Percentiles rank a stretch among this genome's conserved stretches.
phyloP scores from a whole-genome alignment of 2,329 filamentous ascomycete species.

The Elsinoe necatrix region DNA sequence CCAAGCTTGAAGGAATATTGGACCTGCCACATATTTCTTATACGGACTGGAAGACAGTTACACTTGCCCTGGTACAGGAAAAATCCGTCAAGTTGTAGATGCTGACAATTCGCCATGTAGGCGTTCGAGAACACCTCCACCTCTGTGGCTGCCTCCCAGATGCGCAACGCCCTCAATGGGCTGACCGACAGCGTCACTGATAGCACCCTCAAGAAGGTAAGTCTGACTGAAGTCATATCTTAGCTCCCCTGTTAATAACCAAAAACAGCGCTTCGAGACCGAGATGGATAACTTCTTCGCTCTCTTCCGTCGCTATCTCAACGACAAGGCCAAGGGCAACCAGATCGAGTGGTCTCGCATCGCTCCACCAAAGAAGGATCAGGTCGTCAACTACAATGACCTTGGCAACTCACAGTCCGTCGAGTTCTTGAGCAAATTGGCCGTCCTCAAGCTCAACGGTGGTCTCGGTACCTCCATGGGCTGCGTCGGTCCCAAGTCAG shows the following conservation, averaged over 20 bases:
- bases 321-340: slow-evolving; percentile 98
- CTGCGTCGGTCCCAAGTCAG: slow-evolving; percentile 97
- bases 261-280: slow-evolving; percentile 79
- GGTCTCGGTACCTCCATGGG: slow-evolving; percentile 99
- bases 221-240: slow-evolving; percentile 28
- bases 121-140: slow-evolving; percentile 99
- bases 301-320: slow-evolving; percentile 94
- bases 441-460: slow-evolving; percentile 98
- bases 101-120: slow-evolving; percentile 41
- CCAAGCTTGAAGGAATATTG: not conserved
- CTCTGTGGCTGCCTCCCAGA: slow-evolving; percentile 94
- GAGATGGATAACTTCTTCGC: slow-evolving; percentile 99
- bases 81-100: no score
- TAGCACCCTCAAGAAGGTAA: slow-evolving; percentile 67
- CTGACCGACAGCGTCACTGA: slow-evolving; percentile 86
- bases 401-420: slow-evolving; percentile 85
- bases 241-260: no score
- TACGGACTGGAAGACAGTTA: no score
- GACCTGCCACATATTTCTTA: not conserved
- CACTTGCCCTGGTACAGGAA: no score
- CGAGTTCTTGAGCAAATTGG: slow-evolving; percentile 92
- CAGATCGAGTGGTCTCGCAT: slow-evolving; percentile 95
- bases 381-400: slow-evolving; percentile 91
- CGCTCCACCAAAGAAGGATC: slow-evolving; percentile 79
- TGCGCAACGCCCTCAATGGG: slow-evolving; percentile 94